A percentile compares a stretch with the other conserved stretches of the same genome.
phyloP scores from a whole-genome alignment of 441 rosid genomes.

The Mallotus repandus region DNA sequence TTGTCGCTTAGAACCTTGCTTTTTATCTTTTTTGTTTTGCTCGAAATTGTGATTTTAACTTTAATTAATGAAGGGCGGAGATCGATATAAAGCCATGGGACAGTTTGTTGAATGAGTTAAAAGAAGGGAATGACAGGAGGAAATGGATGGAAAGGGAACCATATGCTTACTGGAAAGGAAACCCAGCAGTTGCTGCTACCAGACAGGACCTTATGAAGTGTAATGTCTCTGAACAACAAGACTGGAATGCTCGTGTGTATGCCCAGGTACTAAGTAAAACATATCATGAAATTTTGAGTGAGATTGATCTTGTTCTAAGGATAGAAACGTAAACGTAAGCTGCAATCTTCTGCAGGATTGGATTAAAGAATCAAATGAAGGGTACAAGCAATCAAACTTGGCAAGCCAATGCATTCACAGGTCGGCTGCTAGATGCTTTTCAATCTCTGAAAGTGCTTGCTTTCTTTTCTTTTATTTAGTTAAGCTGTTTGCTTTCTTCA shows the following conservation, averaged over 20 bases:
- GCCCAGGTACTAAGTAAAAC: constrained; percentile 37
- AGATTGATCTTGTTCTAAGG: no score
- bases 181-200: constrained; percentile 48
- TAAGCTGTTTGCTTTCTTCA: neutral
- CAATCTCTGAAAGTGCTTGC: no score
- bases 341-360: constrained; percentile 55
- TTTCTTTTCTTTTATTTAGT: neutral
- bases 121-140: constrained; percentile 49
- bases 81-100: constrained; percentile 56
- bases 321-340: neutral
- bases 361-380: constrained; percentile 48
- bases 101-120: constrained; percentile 38
- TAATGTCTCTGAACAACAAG: constrained; percentile 50
- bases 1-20: neutral
- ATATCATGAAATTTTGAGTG: no score
- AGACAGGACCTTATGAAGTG: constrained; percentile 61
- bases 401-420: constrained; percentile 70
- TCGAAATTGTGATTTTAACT: neutral
- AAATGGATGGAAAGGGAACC: constrained; percentile 58
- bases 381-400: constrained; percentile 65
- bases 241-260: constrained; percentile 63
- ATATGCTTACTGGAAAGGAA: constrained; percentile 71
- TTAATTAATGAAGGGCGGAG: constrained; percentile 47
- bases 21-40: neutral
- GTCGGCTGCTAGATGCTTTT: constrained; percentile 24